These are phyloP conservation scores for Starmerella bombicola DNA, from an alignment of 805 yeast genomes.

Conservation along the genomic window DNA sequence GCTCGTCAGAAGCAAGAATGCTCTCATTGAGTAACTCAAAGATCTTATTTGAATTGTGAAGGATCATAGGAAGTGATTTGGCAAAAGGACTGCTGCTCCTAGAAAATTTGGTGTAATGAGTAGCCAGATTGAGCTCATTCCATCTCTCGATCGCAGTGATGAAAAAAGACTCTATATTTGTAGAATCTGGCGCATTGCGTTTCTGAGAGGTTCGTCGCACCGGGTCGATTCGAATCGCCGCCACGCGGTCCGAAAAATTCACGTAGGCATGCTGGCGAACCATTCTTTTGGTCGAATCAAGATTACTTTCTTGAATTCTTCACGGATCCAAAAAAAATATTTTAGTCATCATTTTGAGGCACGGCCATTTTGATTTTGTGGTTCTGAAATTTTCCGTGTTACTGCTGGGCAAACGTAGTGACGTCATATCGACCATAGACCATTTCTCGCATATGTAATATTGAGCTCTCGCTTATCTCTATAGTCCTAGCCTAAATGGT, in stretches of 20 bases:
- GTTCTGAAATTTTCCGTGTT: no score
- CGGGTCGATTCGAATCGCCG: constrained; percentile 73
- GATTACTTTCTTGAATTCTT: no score
- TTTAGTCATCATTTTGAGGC: no score
- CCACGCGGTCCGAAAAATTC: constrained; percentile 77
- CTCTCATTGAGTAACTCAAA: constrained; percentile 40
- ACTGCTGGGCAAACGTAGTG: no score
- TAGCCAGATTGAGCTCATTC: constrained; percentile 74
- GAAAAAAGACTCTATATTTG: constrained; percentile 49
- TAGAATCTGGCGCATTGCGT: constrained; percentile 22
- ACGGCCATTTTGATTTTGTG: no score
- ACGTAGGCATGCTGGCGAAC: constrained; percentile 31
- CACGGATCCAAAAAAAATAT: not conserved
- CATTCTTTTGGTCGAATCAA: constrained; percentile 1
- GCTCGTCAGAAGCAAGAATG: constrained; percentile 45
- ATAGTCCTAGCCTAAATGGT: no score
- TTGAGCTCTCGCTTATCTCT: no score
- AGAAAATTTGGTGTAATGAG: constrained; percentile 51
- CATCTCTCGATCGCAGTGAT: constrained; percentile 70
- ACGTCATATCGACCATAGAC: not conserved
- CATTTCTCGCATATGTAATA: no score
- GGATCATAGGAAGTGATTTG: constrained; percentile 66
- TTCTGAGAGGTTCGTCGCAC: constrained; percentile 25
- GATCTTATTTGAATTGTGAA: constrained; percentile 56
- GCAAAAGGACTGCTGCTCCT: constrained; percentile 42